Conservation (phyloP, 768 basidiomycete species). For the Leucogyrophana mollusca region DNA sequence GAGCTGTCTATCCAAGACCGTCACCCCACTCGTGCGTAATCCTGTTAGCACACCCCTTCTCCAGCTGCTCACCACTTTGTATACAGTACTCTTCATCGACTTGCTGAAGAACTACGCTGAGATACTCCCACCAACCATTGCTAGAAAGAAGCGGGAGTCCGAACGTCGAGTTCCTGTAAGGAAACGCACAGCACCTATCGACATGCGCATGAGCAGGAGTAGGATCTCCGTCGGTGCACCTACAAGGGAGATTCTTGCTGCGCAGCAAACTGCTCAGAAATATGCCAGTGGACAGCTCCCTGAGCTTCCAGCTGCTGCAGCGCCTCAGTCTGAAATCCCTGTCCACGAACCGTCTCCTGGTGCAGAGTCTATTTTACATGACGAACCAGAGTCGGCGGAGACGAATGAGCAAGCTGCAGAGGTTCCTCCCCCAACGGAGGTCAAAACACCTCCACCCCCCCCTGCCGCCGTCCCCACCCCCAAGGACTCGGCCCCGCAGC, state of each 20-base stretch:
- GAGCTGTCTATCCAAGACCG: conserved; percentile 90
- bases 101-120: conserved; percentile 72
- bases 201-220: conserved; percentile 84
- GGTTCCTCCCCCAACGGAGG: conserved; percentile 3
- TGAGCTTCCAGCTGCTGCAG: conserved; percentile 12
- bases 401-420: conserved; percentile 14
- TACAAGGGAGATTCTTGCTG: conserved; percentile 66
- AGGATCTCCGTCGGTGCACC: conserved; percentile 73
- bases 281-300: conserved; percentile 35
- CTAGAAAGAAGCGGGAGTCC: conserved; percentile 83
- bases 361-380: conserved; percentile 6
- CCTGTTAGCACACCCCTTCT: neutral
- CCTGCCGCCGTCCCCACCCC: conserved; percentile 2
- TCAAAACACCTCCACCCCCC: conserved; percentile 30
- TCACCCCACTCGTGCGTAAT: conserved; percentile 67
- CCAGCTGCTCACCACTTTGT: neutral
- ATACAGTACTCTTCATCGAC: conserved; percentile 78
- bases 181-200: conserved; percentile 84
- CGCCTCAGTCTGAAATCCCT: conserved; percentile 21
- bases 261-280: conserved; percentile 63
- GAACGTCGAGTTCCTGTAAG: conserved; percentile 81
- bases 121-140: conserved; percentile 78
- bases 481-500: conserved; percentile 17
- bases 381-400: too few relatives aligned
- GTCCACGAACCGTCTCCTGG: conserved; percentile 20